These are phyloP conservation scores for Backusella sp. DNA, from an alignment of 192 early-diverging fungal species.

Conservation along the genomic window DNA sequence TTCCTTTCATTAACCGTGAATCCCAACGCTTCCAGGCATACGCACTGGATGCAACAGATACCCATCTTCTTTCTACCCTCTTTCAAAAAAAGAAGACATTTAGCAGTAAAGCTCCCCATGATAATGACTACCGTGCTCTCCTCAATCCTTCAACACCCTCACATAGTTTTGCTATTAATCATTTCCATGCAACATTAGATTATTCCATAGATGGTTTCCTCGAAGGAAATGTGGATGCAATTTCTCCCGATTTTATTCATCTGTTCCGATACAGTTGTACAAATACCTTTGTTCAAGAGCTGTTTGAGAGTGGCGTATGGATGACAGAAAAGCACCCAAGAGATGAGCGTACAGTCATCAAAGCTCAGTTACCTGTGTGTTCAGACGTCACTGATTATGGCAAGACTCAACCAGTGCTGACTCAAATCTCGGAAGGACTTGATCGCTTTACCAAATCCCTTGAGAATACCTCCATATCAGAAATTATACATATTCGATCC, in stretches of 20 bases:
- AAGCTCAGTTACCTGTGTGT: conserved; percentile 70
- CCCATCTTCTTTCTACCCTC: conserved; percentile 38
- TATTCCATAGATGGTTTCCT: conserved; percentile 71
- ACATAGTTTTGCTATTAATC: conserved; percentile 61
- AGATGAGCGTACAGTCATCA: conserved; percentile 67
- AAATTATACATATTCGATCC: conserved; percentile 77
- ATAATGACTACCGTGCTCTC: conserved; percentile 16
- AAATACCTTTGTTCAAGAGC: conserved; percentile 57
- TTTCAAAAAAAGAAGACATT: conserved; percentile 33
- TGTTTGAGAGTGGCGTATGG: conserved; percentile 68
- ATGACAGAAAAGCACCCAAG: conserved; percentile 71
- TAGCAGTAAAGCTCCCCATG: conserved; percentile 20
- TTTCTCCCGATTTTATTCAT: conserved; percentile 68
- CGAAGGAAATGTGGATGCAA: conserved; percentile 55
- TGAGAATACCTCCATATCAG: conserved; percentile 57
- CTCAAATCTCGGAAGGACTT: not conserved
- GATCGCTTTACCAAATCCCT: not conserved
- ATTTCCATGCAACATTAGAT: conserved; percentile 54
- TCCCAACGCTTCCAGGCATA: conserved; percentile 38
- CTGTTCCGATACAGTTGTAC: conserved; percentile 62
- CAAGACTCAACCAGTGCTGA: not conserved
- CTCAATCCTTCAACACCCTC: conserved; percentile 23
- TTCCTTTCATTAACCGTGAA: conserved; percentile 44
- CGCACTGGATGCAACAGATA: conserved; percentile 45
- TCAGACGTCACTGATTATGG: conserved; percentile 30